Evolutionary conservation across 768 basidiomycete genomes (phyloP).

Genomic region (Lactarius deliciosus): DNA sequence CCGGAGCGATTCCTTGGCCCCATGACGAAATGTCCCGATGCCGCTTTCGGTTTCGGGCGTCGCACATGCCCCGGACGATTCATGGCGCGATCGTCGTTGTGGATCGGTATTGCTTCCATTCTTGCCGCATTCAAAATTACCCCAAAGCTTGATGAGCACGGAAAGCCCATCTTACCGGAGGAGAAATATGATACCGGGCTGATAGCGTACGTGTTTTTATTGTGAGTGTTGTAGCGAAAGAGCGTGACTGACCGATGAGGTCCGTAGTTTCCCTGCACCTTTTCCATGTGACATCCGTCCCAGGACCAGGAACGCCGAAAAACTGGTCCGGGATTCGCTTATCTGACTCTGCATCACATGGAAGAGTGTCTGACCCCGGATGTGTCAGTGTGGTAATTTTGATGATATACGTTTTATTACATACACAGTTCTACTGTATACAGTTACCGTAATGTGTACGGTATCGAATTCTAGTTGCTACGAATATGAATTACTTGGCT

Average conservation of each 20-base stretch:
- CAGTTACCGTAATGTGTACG: too few species aligned
- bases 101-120: conserved; percentile 20
- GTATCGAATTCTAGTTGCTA: neutral
- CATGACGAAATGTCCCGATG: conserved; percentile 9
- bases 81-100: conserved; percentile 21
- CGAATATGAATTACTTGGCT: neutral
- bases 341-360: neutral
- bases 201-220: conserved; percentile 18
- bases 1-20: conserved; percentile 39
- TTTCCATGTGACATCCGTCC: conserved; percentile 5
- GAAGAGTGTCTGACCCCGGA: too few species aligned
- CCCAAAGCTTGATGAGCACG: conserved; percentile 18
- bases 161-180: conserved; percentile 15
- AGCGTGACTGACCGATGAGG: neutral
- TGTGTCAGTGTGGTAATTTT: neutral
- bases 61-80: conserved; percentile 35
- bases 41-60: conserved; percentile 25
- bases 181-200: conserved; percentile 18
- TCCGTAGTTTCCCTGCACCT: conserved; percentile 4
- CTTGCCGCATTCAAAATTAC: conserved; percentile 17
- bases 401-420: neutral
- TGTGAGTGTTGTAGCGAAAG: neutral
- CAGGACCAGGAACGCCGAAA: conserved; percentile 2
- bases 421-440: neutral
- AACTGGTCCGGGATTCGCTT: conserved; percentile 10